Percentiles rank a stretch among this genome's conserved stretches.
Evolutionary conservation across 208 protist species (phyloP).

Genomic region (Leishmania tarentolae): DNA sequence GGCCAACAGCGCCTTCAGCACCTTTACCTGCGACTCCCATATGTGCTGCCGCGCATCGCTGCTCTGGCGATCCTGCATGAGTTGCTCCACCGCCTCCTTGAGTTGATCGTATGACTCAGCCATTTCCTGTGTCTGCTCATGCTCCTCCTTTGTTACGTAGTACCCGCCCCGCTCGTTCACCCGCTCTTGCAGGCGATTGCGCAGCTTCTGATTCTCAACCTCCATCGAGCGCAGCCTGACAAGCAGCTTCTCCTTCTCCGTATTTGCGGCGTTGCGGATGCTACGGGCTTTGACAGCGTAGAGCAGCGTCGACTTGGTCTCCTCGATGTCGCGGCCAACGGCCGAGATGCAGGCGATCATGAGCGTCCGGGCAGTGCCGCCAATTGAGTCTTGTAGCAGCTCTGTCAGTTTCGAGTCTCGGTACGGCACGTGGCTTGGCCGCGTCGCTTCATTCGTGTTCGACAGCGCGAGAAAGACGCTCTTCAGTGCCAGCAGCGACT

Average conservation of each 20-base stretch:
- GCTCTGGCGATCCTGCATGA: constrained; percentile 69
- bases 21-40: constrained; percentile 68
- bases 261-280: constrained; percentile 93
- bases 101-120: constrained; percentile 61
- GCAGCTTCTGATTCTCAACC: constrained; percentile 84
- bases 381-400: constrained; percentile 94
- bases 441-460: constrained; percentile 80
- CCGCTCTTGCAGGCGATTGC: constrained; percentile 87
- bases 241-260: constrained; percentile 79
- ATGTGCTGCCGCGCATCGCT: constrained; percentile 81
- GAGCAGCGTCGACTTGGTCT: constrained; percentile 96
- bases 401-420: constrained; percentile 95
- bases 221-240: constrained; percentile 81
- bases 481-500: constrained; percentile 92
- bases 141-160: constrained; percentile 82
- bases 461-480: constrained; percentile 92
- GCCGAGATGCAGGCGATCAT: constrained; percentile 96
- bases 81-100: constrained; percentile 53
- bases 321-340: constrained; percentile 94
- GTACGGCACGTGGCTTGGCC: constrained; percentile 92
- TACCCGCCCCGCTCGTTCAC: constrained; percentile 86
- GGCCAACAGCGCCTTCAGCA: constrained; percentile 63
- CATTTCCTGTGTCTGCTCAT: constrained; percentile 65
- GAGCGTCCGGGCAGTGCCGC: constrained; percentile 91
- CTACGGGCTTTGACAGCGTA: constrained; percentile 95